These are phyloP conservation scores for Tricholoma flavovirens DNA, from an alignment of 768 basidiomycete genomes.

Conservation along the genomic window DNA sequence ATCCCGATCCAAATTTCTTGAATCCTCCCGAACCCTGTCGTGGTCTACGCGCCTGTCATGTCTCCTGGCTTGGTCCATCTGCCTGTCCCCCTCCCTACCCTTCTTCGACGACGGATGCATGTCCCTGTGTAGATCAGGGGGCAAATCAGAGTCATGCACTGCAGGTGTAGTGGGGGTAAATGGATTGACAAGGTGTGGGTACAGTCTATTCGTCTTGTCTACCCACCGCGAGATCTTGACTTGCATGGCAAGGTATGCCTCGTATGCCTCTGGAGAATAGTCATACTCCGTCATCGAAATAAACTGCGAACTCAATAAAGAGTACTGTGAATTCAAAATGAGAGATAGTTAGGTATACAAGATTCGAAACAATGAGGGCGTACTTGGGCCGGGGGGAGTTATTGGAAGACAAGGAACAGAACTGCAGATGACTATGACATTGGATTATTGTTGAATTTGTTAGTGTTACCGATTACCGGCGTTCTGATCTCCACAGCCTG, in stretches of 20 bases:
- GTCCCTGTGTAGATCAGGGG: neutral
- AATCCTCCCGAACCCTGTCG: neutral
- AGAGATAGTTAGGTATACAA: no score
- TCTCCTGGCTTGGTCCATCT: no score
- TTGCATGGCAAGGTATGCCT: constrained; percentile 12
- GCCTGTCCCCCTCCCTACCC: constrained; percentile 1
- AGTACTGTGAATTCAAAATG: neutral
- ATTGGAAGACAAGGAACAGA: no score
- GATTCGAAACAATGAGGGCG: no score
- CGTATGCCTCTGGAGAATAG: constrained; percentile 18
- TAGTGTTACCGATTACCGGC: no score
- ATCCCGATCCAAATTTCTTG: neutral
- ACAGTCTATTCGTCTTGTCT: constrained; percentile 6
- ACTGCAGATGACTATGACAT: no score
- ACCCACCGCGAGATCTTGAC: constrained; percentile 15
- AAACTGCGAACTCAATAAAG: neutral
- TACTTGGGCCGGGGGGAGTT: no score
- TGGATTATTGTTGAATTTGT: no score
- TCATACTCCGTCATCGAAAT: constrained; percentile 19
- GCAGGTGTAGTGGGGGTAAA: constrained; percentile 14
- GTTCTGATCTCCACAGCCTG: no score
- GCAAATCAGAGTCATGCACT: neutral
- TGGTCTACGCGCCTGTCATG: no score
- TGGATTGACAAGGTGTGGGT: constrained; percentile 8
- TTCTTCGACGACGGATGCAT: neutral